A percentile compares a stretch with the other conserved stretches of the same genome.
Evolutionary conservation across 2,329 filamentous ascomycete genomes (phyloP).

Genomic region (Venturia asperata): DNA sequence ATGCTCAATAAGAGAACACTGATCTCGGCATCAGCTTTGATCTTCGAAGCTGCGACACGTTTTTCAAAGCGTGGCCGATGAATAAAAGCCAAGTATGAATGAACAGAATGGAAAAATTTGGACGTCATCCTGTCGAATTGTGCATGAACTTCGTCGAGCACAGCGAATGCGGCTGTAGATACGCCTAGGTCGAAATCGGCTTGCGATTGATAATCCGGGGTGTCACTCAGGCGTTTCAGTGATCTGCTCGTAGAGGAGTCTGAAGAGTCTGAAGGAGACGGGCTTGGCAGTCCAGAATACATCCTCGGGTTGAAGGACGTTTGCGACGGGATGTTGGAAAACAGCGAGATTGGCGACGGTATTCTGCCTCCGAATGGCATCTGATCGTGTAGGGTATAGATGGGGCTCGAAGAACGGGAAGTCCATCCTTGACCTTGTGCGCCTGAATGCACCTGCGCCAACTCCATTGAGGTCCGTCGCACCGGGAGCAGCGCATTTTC

Average conservation of each 20-base stretch:
- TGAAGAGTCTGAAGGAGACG: constrained; percentile 5
- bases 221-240: constrained; percentile 5
- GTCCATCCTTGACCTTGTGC: not conserved
- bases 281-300: constrained; percentile 12
- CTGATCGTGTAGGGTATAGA: not conserved
- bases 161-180: constrained; percentile 13
- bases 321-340: not conserved
- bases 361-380: not conserved
- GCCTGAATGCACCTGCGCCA: not conserved
- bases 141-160: constrained; percentile 9
- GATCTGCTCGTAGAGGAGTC: not conserved
- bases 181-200: constrained; percentile 15
- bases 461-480: not conserved
- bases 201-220: constrained; percentile 7
- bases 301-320: not conserved
- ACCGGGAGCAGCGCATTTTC: not conserved
- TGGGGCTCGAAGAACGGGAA: not conserved
- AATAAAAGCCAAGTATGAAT: constrained; percentile 18
- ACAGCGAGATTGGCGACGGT: not conserved
- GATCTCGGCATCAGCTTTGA: constrained; percentile 14
- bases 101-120: constrained; percentile 14
- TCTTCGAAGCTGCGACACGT: constrained; percentile 3
- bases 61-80: constrained; percentile 5
- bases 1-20: constrained; percentile 16
- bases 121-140: constrained; percentile 12